Evolutionary conservation across 352 stramenopile genomes (phyloP), one percentile per base, ranked within the genome.

Genomic region (Phytophthora crassamura): DNA sequence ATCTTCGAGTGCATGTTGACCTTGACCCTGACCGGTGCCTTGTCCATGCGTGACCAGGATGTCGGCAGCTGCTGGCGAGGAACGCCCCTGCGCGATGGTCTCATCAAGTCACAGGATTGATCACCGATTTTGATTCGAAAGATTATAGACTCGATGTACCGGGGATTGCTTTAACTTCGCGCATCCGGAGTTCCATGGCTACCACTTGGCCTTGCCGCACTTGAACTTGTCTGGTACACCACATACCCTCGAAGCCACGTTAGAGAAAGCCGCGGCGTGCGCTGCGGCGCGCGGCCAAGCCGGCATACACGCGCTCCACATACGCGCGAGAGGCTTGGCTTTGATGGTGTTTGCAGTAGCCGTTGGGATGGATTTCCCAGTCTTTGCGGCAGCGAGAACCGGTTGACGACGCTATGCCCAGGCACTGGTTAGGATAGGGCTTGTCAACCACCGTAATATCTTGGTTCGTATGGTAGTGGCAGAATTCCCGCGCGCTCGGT

Each of bases 41-140:
- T 22, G 42, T 30, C n/a, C 41, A 53, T 45, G 46, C 32, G 20
- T 45, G 48, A 60, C 33, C 48, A 67, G 22, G 59, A 67, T 67
- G 59, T 60, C n/a, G 43, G 30, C 48, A 60, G 52, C 4, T 47
- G 58, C 43, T 49, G 7, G 47, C 4, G 16, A 46, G 30, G 48
- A 66, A 59, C 22, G 36, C 30, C 47, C 18, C 15, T 8, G 25
- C 16, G 2, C 18, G 25, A 40, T 48, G n/a, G 1, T 10, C 15
- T 41, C 38, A 48, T 8, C 18, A 48, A 48, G 18, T 5, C 18
- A 48, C 5, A 48, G 8, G 30, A 12, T n/a, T n/a, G n/a, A n/a
- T n/a, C n/a, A n/a, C n/a, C n/a, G n/a, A n/a, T n/a, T 25, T 25
- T 25, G 22, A 25, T 25, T 25, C 22, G 3, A 25, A 25, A 25